Conservation (phyloP, 1,284 basidiomycete genomes). For the Moesziomyces antarcticus region DNA sequence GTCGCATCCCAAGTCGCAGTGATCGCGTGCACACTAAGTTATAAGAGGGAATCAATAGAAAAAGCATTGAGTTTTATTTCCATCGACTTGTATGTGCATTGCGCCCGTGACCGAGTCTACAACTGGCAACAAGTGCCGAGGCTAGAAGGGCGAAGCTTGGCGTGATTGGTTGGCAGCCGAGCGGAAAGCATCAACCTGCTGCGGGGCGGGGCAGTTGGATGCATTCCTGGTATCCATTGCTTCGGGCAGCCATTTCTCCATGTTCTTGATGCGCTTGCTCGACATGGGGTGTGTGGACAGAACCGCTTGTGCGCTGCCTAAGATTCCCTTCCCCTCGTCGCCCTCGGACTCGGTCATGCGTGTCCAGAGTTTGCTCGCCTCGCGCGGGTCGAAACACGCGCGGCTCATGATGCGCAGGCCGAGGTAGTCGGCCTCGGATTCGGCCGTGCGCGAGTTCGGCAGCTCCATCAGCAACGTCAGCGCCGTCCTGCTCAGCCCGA, state of each 20-base stretch:
- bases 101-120: too few species aligned
- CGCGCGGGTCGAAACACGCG: conserved; percentile 83
- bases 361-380: conserved; percentile 70
- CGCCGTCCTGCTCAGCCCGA: conserved; percentile 61
- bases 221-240: conserved; percentile 22
- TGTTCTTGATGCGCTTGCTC: conserved; percentile 52
- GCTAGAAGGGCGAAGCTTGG: conserved; percentile 17
- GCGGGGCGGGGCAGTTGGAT: conserved; percentile 25
- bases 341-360: conserved; percentile 51
- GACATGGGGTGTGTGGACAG: conserved; percentile 59
- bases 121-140: not conserved
- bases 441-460: conserved; percentile 84
- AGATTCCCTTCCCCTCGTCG: conserved; percentile 9
- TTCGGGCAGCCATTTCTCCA: conserved; percentile 54
- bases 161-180: conserved; percentile 7
- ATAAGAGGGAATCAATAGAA: not conserved
- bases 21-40: not conserved
- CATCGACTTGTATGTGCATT: not conserved
- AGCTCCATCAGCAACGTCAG: conserved; percentile 76
- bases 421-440: conserved; percentile 81
- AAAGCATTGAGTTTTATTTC: not conserved
- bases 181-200: conserved; percentile 26
- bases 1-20: conserved; percentile 14
- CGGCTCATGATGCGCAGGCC: conserved; percentile 73
- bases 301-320: conserved; percentile 39